Evolutionary conservation across 148 eudicot genomes (phyloP).

Genomic region (Chenopodium quinoa): DNA sequence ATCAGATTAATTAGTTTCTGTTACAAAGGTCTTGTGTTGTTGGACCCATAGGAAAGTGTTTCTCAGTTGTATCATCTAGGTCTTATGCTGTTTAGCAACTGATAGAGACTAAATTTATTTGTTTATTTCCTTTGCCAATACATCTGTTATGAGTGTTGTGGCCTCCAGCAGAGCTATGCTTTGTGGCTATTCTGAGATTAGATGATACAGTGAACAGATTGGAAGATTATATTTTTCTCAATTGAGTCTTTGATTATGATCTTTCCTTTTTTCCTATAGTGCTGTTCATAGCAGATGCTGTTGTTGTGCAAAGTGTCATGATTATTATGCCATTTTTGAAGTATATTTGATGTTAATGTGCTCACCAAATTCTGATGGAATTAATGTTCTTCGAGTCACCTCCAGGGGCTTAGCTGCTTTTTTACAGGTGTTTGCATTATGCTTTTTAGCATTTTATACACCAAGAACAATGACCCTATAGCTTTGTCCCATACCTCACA

Average conservation of each 20-base stretch:
- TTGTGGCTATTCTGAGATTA: no score
- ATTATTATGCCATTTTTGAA: neutral
- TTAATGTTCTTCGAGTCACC: neutral
- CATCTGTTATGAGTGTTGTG: neutral
- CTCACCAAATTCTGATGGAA: neutral
- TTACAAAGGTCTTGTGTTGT: neutral
- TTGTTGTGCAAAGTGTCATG: neutral
- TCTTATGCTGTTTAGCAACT: neutral
- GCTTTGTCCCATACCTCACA: neutral
- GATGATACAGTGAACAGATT: no score
- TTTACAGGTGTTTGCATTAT: neutral
- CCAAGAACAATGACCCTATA: neutral
- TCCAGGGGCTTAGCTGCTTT: neutral
- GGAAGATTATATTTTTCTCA: no score
- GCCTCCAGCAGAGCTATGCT: no score
- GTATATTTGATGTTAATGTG: neutral
- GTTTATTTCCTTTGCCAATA: no score
- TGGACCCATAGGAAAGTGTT: neutral
- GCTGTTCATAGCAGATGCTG: neutral
- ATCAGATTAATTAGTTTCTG: neutral
- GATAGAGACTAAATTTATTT: neutral
- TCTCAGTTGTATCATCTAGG: neutral
- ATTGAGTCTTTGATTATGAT: neutral
- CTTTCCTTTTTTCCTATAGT: neutral
- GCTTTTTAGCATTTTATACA: neutral